Conservation (phyloP, 2,329 filamentous ascomycete species). For the Dothideomycetes sp. region DNA sequence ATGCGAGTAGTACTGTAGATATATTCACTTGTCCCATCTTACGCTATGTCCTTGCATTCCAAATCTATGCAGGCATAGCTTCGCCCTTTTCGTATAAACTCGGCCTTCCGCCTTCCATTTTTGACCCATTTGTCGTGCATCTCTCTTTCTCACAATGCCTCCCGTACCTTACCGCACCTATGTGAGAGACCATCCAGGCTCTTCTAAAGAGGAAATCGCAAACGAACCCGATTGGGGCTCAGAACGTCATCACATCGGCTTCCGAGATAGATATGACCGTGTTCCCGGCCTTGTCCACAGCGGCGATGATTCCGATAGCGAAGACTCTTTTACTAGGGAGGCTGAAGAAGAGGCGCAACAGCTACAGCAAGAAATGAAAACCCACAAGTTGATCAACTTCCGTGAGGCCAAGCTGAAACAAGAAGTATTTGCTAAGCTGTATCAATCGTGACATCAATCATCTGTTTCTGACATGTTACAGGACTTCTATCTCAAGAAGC, state of each 20-base stretch:
- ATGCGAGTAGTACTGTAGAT: no score
- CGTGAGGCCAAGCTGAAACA: slow-evolving; percentile 28
- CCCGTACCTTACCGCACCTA: slow-evolving; percentile 23
- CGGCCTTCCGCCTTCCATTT: no score
- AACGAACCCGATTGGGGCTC: slow-evolving; percentile 36
- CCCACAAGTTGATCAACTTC: slow-evolving; percentile 32
- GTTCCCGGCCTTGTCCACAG: slow-evolving; percentile 32
- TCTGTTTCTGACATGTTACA: slow-evolving; percentile 14
- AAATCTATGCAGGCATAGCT: no score
- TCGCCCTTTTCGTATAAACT: no score
- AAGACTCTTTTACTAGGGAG: slow-evolving; percentile 18
- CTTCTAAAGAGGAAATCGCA: slow-evolving; percentile 31
- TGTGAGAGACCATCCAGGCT: slow-evolving; percentile 32
- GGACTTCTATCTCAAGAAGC: slow-evolving; percentile 37
- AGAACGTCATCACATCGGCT: slow-evolving; percentile 34
- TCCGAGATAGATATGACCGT: slow-evolving; percentile 29
- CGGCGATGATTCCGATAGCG: slow-evolving; percentile 22
- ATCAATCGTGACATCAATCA: no score
- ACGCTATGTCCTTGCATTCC: no score
- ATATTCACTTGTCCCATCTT: no score
- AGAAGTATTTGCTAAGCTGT: slow-evolving; percentile 16
- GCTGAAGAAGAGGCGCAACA: slow-evolving; percentile 22
- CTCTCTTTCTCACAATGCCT: slow-evolving; percentile 20
- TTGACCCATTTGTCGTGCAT: background rate
- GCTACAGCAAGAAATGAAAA: slow-evolving; percentile 21